Base-by-base conservation (phyloP, 352 stramenopile species). In the Elongisporangium undulatum region DNA sequence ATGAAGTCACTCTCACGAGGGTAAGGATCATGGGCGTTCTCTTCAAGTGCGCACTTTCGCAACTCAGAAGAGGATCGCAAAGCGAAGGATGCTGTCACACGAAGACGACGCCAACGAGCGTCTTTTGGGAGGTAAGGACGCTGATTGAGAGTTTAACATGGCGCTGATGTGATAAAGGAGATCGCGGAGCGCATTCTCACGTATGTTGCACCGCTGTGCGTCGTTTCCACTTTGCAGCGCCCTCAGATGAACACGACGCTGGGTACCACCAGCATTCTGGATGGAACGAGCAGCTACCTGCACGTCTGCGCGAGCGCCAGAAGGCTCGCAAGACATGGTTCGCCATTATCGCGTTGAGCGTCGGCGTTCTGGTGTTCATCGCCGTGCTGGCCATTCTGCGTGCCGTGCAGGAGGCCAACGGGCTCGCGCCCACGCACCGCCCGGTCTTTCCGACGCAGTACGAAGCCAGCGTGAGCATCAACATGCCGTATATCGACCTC, bases 401-500 rank as follows among this genome's bases (percentile, higher is more conserved):
- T 21, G 86, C 83, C 6, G 84, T 93, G 39, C 77, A 92, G 58
- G 79, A 95, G 53, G 84, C 80, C 21, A 92, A 81, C 61, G 85
- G 76, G 56, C 69, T 92, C 16, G 66, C 77, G 5, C 86, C 86
- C 13, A 90, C 82, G 17, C 82, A 87, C 48, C 74, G 82, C 1
- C 85, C 85, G 9, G 54, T 72, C 6, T 95, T 95, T 56, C 85
- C 88, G 19, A 76, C 61, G n/a, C 83, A 93, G 61, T 96, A 95
- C 59, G 85, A 95, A 68, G 88, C 87, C 56, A 95, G 85, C 21
- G 61, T 96, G 17, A 94, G 80, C 0, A 79, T 96, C 58, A 85
- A 90, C 63, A 92, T 96, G 82, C 86, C 88, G 1, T 96, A 96
- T 61, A 93, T 95, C 53, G 69, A 93, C 60, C 85, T 96, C 60